A percentile compares a stretch with the other conserved stretches of the same genome.
phyloP scores from a whole-genome alignment of 139 green algal species.

The Diplosphaera chodatii region DNA sequence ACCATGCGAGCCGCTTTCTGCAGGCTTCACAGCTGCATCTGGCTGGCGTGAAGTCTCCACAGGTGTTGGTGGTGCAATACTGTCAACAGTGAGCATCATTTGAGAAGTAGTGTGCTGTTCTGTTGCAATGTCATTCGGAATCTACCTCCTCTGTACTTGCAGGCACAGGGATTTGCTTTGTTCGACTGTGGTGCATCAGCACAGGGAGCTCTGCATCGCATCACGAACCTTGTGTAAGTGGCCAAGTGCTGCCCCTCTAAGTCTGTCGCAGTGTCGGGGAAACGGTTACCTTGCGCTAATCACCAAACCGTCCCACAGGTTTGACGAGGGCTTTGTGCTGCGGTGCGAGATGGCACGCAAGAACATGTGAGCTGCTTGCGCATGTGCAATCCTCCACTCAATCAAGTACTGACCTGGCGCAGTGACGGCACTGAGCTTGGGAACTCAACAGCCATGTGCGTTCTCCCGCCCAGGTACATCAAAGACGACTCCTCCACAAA shows the following conservation, averaged over 20 bases:
- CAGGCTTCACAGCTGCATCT: slow-evolving; percentile 75
- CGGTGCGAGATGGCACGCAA: slow-evolving; percentile 86
- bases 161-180: slow-evolving; percentile 81
- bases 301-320: no score
- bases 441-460: no score
- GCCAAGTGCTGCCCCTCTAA: no score
- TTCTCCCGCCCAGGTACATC: slow-evolving; percentile 56
- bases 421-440: no score
- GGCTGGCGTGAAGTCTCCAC: slow-evolving; percentile 38
- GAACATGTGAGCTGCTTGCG: slow-evolving; percentile 63
- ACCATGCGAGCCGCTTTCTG: neutral
- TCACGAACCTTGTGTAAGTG: slow-evolving; percentile 53
- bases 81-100: no score
- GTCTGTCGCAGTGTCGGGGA: no score
- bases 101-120: no score
- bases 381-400: no score
- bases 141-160: no score
- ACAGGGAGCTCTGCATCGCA: slow-evolving; percentile 40
- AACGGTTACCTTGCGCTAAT: no score
- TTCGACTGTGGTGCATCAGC: slow-evolving; percentile 49
- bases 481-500: slow-evolving; percentile 46
- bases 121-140: no score
- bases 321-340: slow-evolving; percentile 60
- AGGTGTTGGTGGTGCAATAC: slow-evolving; percentile 6
- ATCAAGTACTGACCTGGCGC: no score